These are phyloP conservation scores for Dionaea muscipula DNA, from an alignment of 179 eudicot genomes.

Conservation along the genomic window DNA sequence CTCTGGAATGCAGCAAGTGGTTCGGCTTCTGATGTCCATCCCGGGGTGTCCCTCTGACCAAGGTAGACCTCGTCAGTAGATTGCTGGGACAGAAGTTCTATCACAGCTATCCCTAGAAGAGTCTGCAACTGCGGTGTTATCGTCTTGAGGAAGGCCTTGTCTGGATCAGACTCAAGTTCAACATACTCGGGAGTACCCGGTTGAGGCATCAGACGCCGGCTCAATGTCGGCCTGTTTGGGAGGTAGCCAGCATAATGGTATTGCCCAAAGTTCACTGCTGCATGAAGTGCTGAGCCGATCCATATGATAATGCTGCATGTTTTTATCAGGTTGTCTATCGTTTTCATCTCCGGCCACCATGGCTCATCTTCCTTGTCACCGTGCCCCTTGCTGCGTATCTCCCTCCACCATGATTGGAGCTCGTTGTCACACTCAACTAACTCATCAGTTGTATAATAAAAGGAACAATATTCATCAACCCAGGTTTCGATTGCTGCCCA, in stretches of 20 bases:
- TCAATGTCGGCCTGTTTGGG: conserved; percentile 58
- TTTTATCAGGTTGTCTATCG: conserved; percentile 26
- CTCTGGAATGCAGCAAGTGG: conserved; percentile 34
- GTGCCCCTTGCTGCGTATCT: conserved; percentile 33
- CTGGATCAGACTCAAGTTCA: conserved; percentile 45
- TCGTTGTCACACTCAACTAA: conserved; percentile 28
- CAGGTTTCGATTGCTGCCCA: conserved; percentile 44
- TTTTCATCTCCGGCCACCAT: conserved; percentile 79
- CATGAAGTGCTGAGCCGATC: conserved; percentile 77
- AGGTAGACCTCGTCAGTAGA: conserved; percentile 62
- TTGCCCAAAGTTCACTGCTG: conserved; percentile 77
- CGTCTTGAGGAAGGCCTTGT: conserved; percentile 35
- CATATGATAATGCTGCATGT: conserved; percentile 64
- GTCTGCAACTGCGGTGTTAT: conserved; percentile 55
- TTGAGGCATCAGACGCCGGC: conserved; percentile 59
- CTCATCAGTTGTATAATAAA: conserved; percentile 24
- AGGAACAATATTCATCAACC: conserved; percentile 34
- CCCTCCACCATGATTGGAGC: conserved; percentile 47
- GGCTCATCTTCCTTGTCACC: conserved; percentile 50
- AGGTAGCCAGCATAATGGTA: conserved; percentile 75
- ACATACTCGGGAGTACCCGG: conserved; percentile 45
- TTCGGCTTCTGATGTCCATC: conserved; percentile 52
- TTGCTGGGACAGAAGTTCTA: conserved; percentile 59
- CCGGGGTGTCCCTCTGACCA: conserved; percentile 51
- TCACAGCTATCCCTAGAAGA: conserved; percentile 47